Percentiles rank a stretch among this genome's conserved stretches.
Conservation (phyloP, 75 land plant species). For the Sequoiadendron giganteum region DNA sequence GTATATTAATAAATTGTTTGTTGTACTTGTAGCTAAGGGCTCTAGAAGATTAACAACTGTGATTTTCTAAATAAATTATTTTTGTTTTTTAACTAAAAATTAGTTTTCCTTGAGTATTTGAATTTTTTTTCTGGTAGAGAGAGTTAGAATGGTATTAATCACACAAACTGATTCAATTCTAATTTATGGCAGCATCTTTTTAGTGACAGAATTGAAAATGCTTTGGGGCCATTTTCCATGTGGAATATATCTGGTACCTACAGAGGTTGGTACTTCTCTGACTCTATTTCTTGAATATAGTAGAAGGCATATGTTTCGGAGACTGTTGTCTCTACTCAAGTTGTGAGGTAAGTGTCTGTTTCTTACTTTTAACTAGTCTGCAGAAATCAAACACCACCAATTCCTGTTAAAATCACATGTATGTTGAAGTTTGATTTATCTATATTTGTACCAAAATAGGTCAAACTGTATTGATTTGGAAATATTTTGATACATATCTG, state of each 20-base stretch:
- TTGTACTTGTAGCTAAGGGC: neutral
- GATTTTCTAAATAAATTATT: neutral
- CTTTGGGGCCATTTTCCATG: slow-evolving; percentile 59
- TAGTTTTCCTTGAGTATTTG: neutral
- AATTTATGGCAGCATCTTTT: slow-evolving; percentile 18
- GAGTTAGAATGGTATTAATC: neutral
- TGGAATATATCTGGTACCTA: slow-evolving; percentile 96
- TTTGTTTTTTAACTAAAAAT: neutral
- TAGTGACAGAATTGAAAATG: slow-evolving; percentile 51
- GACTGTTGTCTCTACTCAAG: neutral
- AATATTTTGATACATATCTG: neutral
- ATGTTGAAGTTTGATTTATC: neutral
- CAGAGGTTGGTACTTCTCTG: slow-evolving; percentile 55
- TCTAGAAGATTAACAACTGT: neutral
- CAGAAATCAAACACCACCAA: neutral
- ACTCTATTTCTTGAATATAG: neutral
- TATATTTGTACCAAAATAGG: neutral
- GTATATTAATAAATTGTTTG: neutral
- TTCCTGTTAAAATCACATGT: neutral
- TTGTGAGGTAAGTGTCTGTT: neutral
- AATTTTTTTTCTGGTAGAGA: neutral
- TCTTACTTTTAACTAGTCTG: neutral
- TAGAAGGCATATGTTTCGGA: slow-evolving; percentile 2
- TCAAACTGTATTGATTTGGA: neutral
- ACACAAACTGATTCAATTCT: slow-evolving; percentile 5